A percentile compares a stretch with the other conserved stretches of the same genome.
These are phyloP conservation scores for Ophiostoma ips DNA, from an alignment of 2,329 filamentous ascomycete genomes.

Conservation along the genomic window DNA sequence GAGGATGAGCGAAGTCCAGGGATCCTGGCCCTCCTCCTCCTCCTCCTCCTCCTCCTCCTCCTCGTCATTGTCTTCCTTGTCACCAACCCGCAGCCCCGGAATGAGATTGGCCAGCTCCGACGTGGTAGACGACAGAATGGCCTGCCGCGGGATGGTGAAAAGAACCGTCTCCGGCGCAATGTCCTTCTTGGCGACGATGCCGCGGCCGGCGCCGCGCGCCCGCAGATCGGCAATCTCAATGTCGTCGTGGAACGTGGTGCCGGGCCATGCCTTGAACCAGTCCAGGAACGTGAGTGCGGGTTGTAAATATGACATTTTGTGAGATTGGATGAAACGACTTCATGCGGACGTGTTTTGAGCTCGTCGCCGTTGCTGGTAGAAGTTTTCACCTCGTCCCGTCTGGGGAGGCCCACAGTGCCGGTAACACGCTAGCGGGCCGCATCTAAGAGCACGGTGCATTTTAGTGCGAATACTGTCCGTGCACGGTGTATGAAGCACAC, in stretches of 20 bases:
- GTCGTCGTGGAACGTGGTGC: conserved; percentile 37
- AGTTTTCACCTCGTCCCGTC: neutral
- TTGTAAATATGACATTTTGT: conserved; percentile 23
- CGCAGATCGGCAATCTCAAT: conserved; percentile 41
- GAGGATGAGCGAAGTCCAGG: conserved; percentile 52
- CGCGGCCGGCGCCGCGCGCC: conserved; percentile 35
- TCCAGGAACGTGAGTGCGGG: conserved; percentile 32
- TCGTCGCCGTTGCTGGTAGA: neutral
- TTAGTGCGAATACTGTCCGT: too few relatives aligned
- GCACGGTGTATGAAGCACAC: neutral
- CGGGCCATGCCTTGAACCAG: conserved; percentile 40
- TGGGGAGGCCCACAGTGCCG: neutral
- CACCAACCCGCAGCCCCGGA: conserved; percentile 23
- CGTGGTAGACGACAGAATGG: conserved; percentile 59
- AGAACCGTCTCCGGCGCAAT: conserved; percentile 63
- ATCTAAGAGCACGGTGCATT: neutral
- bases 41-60: conserved; percentile 25
- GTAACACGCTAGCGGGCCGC: neutral
- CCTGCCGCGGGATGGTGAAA: conserved; percentile 62
- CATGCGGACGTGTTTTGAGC: neutral
- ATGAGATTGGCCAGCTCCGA: conserved; percentile 50
- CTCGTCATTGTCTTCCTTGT: conserved; percentile 21
- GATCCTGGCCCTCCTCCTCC: conserved; percentile 23
- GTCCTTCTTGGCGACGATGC: conserved; percentile 53
- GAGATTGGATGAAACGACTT: neutral